These are phyloP conservation scores for Cutaneotrichosporon spelunceum DNA, from an alignment of 1,284 basidiomycete species.

Conservation along the genomic window DNA sequence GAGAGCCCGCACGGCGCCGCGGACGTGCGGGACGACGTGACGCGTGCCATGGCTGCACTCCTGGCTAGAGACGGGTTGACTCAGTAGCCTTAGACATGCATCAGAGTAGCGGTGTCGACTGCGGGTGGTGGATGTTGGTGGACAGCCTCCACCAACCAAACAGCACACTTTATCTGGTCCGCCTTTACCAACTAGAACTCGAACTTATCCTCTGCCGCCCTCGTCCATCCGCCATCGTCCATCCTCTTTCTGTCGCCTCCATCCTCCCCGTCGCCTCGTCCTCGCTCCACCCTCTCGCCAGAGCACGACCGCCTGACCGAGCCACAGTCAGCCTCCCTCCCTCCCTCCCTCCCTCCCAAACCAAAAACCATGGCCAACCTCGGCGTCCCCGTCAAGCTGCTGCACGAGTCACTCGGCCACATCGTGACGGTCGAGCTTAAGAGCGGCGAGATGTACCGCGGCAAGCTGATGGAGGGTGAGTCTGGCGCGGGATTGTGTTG, in stretches of 20 bases:
- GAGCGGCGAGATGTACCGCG: constrained; percentile 88
- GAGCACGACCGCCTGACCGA: too few relatives aligned
- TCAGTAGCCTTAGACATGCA: constrained; percentile 12
- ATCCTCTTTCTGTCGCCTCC: background rate
- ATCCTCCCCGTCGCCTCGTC: too few relatives aligned
- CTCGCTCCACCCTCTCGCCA: background rate
- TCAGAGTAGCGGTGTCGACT: background rate
- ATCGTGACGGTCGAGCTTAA: constrained; percentile 97
- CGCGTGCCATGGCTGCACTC: constrained; percentile 67
- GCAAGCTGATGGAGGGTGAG: constrained; percentile 89
- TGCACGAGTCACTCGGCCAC: constrained; percentile 92
- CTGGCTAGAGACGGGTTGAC: constrained; percentile 54
- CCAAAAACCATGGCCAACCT: constrained; percentile 57
- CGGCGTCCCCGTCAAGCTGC: constrained; percentile 85
- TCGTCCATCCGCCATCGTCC: background rate
- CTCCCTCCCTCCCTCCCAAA: background rate
- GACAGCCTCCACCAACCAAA: background rate
- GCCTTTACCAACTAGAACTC: background rate
- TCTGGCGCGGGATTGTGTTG: constrained; percentile 8
- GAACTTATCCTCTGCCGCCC: background rate
- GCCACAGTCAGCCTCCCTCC: background rate
- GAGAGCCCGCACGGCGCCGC: constrained; percentile 52
- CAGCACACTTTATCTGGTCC: background rate
- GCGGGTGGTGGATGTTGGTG: too few relatives aligned
- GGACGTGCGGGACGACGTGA: constrained; percentile 60